Evolutionary conservation across 2,329 filamentous ascomycete species (phyloP), one percentile per base, ranked within the genome.

Genomic region (Colletotrichum destructivum): DNA sequence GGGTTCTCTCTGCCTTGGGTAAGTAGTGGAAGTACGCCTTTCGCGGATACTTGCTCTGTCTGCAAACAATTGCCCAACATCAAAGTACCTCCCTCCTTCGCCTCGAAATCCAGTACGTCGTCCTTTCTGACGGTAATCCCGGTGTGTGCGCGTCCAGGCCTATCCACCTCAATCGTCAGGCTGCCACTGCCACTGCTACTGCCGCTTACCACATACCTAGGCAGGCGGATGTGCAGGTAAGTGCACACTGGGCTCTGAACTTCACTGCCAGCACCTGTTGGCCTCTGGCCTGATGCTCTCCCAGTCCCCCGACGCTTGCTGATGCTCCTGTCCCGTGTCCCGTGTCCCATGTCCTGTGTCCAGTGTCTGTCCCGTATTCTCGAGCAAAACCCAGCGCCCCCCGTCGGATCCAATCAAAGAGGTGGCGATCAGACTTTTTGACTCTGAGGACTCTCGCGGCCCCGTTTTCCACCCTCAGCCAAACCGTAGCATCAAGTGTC

Each of bases 351-450:
- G 57, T 57, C 23, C 8, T 35, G 44, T 44, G 31, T 40, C 31
- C 55, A 49, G 61, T 63, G 49, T 55, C 49, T 63, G 49, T 55
- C 49, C 67, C 62, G 60, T 66, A 57, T 62, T 61, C 62, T 49
- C 59, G 61, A 61, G 64, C 60, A 60, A 70, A 70, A 55, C 52
- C 62, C 52, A 44, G 44, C 42, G 46, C 51, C 54, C 69, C 65
- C 65, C 40, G 38, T 69, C 65, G 70, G 40, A 68, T 74, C 84
- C 81, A 83, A 83, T 83, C 78, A 82, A 66, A 66, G 55, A 26
- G 38, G 74, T 72, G 75, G 75, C 79, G 77, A 80, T 81, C 80
- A 79, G 78, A 81, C 80, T 80, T 80, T 71, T 72, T 79, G 77
- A 78, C 67, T 72, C 63, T 72, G 69, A 72, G 61, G 72, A 69